Conservation (phyloP, 1,139 yeast species). For the Kurtzmaniella quercitrusa region DNA sequence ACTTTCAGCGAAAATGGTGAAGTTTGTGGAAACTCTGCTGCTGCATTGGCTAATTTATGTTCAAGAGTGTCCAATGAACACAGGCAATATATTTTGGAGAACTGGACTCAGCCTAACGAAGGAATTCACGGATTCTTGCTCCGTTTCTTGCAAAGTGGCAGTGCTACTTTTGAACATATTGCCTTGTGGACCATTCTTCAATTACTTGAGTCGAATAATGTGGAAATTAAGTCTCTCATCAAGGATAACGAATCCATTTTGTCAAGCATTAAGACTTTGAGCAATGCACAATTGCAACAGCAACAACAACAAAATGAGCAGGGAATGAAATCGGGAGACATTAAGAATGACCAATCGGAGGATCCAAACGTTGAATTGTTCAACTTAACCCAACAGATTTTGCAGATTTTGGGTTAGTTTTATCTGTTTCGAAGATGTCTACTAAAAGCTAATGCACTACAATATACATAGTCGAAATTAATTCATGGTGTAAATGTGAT, state of each 20-base stretch:
- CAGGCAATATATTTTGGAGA: constrained; percentile 64
- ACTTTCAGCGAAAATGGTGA: constrained; percentile 87
- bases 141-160: constrained; percentile 75
- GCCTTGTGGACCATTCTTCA: constrained; percentile 97
- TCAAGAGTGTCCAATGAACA: constrained; percentile 80
- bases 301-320: constrained; percentile 20
- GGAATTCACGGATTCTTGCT: constrained; percentile 84
- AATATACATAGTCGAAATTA: not conserved
- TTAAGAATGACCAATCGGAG: constrained; percentile 37
- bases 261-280: constrained; percentile 52
- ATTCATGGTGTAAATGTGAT: no score
- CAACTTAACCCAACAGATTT: constrained; percentile 75
- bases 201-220: constrained; percentile 81
- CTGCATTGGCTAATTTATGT: constrained; percentile 93
- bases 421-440: not conserved
- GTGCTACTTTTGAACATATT: constrained; percentile 96
- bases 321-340: constrained; percentile 15
- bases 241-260: constrained; percentile 58
- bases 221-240: constrained; percentile 59
- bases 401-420: constrained; percentile 44
- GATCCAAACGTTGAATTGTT: constrained; percentile 70
- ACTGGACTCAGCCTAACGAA: constrained; percentile 78
- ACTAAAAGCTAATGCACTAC: constrained; percentile 12
- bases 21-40: constrained; percentile 98
- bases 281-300: constrained; percentile 35